These are phyloP conservation scores for Dothideomycetes sp. DNA, from an alignment of 2,329 filamentous ascomycete genomes.

Conservation along the genomic window DNA sequence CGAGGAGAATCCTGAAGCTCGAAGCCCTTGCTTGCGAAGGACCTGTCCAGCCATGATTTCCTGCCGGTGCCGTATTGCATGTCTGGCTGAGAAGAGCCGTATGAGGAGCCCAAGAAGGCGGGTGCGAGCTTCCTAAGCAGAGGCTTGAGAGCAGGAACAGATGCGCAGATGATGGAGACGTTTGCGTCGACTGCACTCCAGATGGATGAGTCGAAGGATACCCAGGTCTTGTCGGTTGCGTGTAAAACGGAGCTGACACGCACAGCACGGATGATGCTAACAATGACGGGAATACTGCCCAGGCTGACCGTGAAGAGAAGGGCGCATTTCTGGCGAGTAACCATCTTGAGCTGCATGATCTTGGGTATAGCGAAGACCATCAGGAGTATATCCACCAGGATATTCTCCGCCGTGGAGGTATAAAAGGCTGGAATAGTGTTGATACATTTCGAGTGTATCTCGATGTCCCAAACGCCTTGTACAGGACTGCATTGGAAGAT, in stretches of 20 bases:
- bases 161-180: conserved; percentile 9
- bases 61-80: not conserved
- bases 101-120: conserved; percentile 5
- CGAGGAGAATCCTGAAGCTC: conserved; percentile 1
- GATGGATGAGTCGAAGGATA: conserved; percentile 4
- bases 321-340: conserved; percentile 2
- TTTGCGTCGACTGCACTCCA: conserved; percentile 10
- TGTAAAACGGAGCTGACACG: conserved; percentile 1
- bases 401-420: not conserved
- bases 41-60: conserved; percentile 3
- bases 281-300: conserved; percentile 4
- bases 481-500: conserved; percentile 10
- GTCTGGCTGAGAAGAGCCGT: conserved; percentile 2
- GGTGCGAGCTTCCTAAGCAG: conserved; percentile 7
- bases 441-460: conserved; percentile 2
- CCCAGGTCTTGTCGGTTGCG: conserved; percentile 3
- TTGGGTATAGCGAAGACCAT: conserved; percentile 7
- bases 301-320: conserved; percentile 4
- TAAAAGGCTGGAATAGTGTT: conserved; percentile 9
- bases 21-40: not conserved
- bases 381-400: conserved; percentile 4
- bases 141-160: conserved; percentile 5
- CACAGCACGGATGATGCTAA: conserved; percentile 5
- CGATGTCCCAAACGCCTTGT: conserved; percentile 4
- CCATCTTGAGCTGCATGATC: conserved; percentile 6